A percentile compares a stretch with the other conserved stretches of the same genome.
Conservation (phyloP, 768 basidiomycete species). For the Macrolepiota dolichaula region DNA sequence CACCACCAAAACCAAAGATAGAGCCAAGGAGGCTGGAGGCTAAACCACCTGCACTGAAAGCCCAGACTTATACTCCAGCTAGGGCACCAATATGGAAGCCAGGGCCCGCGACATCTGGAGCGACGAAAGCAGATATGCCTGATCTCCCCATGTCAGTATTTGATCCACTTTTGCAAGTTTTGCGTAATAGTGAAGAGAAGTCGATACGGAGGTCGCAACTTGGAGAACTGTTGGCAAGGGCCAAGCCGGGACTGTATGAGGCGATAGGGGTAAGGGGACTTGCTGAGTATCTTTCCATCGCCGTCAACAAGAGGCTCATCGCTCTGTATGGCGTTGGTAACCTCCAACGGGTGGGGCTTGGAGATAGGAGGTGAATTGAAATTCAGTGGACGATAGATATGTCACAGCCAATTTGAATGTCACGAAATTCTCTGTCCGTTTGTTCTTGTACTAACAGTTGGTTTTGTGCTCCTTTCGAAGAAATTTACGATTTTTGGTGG, state of each 20-base stretch:
- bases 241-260: constrained; percentile 2
- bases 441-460: neutral
- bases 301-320: constrained; percentile 9
- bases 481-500: no score
- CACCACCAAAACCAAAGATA: neutral
- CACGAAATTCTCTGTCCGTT: neutral
- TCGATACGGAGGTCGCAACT: constrained; percentile 6
- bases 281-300: constrained; percentile 7
- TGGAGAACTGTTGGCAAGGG: constrained; percentile 1
- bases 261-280: constrained; percentile 9
- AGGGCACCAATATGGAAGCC: neutral
- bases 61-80: neutral
- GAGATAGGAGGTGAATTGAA: neutral
- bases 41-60: neutral
- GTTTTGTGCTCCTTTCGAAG: no score
- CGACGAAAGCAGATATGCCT: neutral
- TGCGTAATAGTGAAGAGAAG: neutral
- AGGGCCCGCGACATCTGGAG: neutral
- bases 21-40: neutral
- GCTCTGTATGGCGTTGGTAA: neutral
- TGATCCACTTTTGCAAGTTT: neutral
- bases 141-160: neutral
- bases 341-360: constrained; percentile 1
- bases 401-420: neutral
- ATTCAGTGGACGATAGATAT: neutral